A percentile compares a stretch with the other conserved stretches of the same genome.
Conservation (phyloP, 176 grass and related monocot genomes). For the Saccharum spontaneum region DNA sequence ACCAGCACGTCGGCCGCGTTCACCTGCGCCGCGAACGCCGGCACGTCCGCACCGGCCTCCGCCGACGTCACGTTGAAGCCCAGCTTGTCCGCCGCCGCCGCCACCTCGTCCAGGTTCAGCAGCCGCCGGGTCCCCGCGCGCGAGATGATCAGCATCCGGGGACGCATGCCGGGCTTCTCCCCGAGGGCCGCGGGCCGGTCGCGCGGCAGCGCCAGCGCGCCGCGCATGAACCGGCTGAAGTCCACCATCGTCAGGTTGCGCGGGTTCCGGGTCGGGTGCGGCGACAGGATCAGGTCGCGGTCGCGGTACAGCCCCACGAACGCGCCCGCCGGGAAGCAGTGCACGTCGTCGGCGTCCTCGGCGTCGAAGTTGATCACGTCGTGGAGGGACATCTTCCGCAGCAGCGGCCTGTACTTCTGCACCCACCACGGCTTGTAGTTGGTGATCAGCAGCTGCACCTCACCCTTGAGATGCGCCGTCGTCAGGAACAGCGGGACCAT, state of each 20-base stretch:
- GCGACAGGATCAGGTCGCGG: conserved; percentile 74
- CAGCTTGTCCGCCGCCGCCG: conserved; percentile 14
- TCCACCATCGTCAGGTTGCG: conserved; percentile 65
- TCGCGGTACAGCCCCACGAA: conserved; percentile 58
- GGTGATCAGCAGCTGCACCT: conserved; percentile 66
- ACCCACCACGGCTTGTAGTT: conserved; percentile 73
- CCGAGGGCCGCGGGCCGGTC: conserved; percentile 46
- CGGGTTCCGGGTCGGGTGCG: conserved; percentile 52
- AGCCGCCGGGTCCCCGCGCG: conserved; percentile 45
- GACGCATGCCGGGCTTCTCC: conserved; percentile 34
- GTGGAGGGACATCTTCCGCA: conserved; percentile 57
- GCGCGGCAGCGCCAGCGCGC: conserved; percentile 40
- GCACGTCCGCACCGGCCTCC: conserved; percentile 45
- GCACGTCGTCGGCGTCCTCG: conserved; percentile 39
- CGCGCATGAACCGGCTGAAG: conserved; percentile 58
- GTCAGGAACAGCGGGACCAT: conserved; percentile 73
- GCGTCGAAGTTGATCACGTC: conserved; percentile 64
- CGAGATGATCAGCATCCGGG: conserved; percentile 62
- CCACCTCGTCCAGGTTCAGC: conserved; percentile 54
- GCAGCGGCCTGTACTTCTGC: conserved; percentile 59
- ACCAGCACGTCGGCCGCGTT: conserved; percentile 58
- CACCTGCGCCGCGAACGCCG: conserved; percentile 48
- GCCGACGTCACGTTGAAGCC: conserved; percentile 69
- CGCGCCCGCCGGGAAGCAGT: conserved; percentile 51
- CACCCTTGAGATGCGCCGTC: conserved; percentile 50